Percentiles rank a stretch among this genome's conserved stretches.
Conservation (phyloP, 1,284 basidiomycete species). For the Naganishia sp. region DNA sequence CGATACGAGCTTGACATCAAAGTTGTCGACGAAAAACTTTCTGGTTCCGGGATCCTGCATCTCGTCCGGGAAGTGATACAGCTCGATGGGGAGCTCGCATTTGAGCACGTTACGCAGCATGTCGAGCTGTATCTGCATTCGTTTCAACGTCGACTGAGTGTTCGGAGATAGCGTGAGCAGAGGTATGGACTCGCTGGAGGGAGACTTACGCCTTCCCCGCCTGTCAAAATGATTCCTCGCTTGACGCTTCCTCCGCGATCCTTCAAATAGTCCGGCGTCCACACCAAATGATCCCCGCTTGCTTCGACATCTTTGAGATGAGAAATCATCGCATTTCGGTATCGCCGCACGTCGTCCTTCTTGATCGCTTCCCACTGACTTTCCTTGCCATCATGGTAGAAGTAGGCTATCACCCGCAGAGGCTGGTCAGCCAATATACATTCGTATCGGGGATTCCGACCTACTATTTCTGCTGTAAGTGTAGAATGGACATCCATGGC, state of each 20-base stretch:
- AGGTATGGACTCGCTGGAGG: background rate
- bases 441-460: background rate
- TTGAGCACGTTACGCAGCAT: conserved; percentile 53
- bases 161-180: background rate
- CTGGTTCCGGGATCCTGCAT: conserved; percentile 44
- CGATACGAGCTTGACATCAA: conserved; percentile 39
- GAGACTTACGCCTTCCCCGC: conserved; percentile 50
- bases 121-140: conserved; percentile 48
- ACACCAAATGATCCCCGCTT: conserved; percentile 48
- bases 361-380: conserved; percentile 48
- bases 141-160: conserved; percentile 48
- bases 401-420: conserved; percentile 38
- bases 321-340: conserved; percentile 50
- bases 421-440: background rate
- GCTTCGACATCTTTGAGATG: conserved; percentile 48
- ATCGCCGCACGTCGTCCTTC: conserved; percentile 45
- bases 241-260: conserved; percentile 43
- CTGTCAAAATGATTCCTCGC: conserved; percentile 54
- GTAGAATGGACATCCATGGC: conserved; percentile 48
- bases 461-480: conserved; percentile 47
- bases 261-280: conserved; percentile 33
- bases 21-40: conserved; percentile 42
- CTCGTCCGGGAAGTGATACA: conserved; percentile 56
- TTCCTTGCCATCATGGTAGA: conserved; percentile 50
- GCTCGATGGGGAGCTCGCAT: conserved; percentile 53